A percentile compares a stretch with the other conserved stretches of the same genome.
phyloP scores from a whole-genome alignment of 805 yeast species.

The Ogataea nakhonphanomensis region DNA sequence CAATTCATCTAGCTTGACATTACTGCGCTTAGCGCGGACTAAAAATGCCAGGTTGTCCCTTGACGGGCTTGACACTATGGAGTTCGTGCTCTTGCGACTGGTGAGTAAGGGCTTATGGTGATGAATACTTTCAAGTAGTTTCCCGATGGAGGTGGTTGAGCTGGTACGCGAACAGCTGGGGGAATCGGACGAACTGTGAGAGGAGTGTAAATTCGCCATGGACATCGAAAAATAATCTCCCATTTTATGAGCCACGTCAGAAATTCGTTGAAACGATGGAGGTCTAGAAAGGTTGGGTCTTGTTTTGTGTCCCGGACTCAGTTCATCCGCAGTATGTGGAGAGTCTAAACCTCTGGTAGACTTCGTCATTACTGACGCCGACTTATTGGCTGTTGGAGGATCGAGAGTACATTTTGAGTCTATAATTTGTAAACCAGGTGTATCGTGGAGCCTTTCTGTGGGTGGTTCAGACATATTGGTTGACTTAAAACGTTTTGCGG shows the following conservation, averaged over 20 bases:
- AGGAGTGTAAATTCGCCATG: conserved; percentile 15
- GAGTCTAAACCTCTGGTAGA: not conserved
- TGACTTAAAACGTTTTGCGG: too few relatives aligned
- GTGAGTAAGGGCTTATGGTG: conserved; percentile 9
- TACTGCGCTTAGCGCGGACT: conserved; percentile 12
- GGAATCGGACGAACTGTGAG: conserved; percentile 9
- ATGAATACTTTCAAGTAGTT: conserved; percentile 18
- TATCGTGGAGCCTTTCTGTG: not conserved
- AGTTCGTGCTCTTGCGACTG: conserved; percentile 14
- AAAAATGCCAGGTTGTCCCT: conserved; percentile 16
- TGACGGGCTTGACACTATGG: conserved; percentile 15
- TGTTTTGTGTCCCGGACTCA: not conserved
- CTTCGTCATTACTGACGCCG: not conserved
- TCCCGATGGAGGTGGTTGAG: conserved; percentile 27
- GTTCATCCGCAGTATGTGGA: not conserved
- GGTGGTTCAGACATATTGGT: conserved; percentile 2
- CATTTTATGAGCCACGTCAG: conserved; percentile 30
- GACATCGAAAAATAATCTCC: conserved; percentile 25
- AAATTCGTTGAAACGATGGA: conserved; percentile 23
- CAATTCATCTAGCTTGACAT: conserved; percentile 7
- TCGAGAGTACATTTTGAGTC: not conserved
- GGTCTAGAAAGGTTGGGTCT: conserved; percentile 7
- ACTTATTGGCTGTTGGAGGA: conserved; percentile 2
- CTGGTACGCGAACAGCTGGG: conserved; percentile 21
- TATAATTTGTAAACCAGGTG: not conserved